These are phyloP conservation scores for Phytophthora pini DNA, from an alignment of 352 stramenopile genomes.

Conservation along the genomic window DNA sequence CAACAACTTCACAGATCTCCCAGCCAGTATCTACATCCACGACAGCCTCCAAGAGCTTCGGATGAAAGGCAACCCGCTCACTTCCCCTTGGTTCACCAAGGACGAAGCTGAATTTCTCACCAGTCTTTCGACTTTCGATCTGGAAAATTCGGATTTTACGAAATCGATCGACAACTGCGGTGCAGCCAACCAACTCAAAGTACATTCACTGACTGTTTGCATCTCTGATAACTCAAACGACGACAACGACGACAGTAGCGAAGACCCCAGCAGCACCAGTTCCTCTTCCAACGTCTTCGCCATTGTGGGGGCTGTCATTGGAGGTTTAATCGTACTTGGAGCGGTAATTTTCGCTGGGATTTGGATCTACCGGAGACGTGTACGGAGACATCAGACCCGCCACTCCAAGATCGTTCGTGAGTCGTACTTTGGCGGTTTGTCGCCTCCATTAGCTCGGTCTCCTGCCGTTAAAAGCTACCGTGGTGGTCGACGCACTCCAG, in stretches of 20 bases:
- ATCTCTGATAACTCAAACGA: slow-evolving; percentile 29
- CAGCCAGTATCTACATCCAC: slow-evolving; percentile 55
- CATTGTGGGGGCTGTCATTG: slow-evolving; percentile 46
- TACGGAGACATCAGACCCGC: slow-evolving; percentile 1
- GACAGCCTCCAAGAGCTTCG: slow-evolving; percentile 48
- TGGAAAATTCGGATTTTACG: slow-evolving; percentile 44
- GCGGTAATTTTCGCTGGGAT: slow-evolving; percentile 20
- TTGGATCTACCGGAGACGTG: slow-evolving; percentile 30
- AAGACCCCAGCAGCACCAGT: slow-evolving; percentile 1
- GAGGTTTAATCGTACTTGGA: slow-evolving; percentile 42
- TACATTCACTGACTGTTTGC: slow-evolving; percentile 40
- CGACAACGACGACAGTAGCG: slow-evolving; percentile 19
- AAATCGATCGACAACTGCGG: slow-evolving; percentile 35
- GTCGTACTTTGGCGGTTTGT: slow-evolving; percentile 45
- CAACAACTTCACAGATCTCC: slow-evolving; percentile 65
- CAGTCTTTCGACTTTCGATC: slow-evolving; percentile 40
- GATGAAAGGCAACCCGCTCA: slow-evolving; percentile 52
- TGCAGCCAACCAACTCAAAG: slow-evolving; percentile 15
- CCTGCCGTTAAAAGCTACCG: slow-evolving; percentile 33
- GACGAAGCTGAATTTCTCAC: slow-evolving; percentile 34
- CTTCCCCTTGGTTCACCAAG: slow-evolving; percentile 51
- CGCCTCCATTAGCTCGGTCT: slow-evolving; percentile 37
- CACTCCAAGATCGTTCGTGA: slow-evolving; percentile 30
- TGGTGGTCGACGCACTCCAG: slow-evolving; percentile 27
- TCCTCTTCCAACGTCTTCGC: slow-evolving; percentile 22